A percentile compares a stretch with the other conserved stretches of the same genome.
phyloP scores from a whole-genome alignment of 2,329 filamentous ascomycete genomes.

The Aspergillus brunneoviolaceus region DNA sequence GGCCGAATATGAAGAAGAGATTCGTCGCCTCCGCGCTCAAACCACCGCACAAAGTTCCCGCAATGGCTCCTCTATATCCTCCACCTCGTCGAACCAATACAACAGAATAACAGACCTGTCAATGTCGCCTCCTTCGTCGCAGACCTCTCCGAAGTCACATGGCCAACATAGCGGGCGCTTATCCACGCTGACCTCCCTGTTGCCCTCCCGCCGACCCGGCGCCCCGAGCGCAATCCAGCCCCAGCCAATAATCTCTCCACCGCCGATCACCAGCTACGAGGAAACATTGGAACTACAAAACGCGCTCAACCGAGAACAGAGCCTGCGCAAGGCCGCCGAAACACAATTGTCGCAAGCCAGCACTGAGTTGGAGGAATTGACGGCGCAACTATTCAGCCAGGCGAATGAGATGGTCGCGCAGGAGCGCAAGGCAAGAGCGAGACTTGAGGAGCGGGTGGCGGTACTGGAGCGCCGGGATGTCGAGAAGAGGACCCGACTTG shows the following conservation, averaged over 20 bases:
- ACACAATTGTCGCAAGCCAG: slow-evolving; percentile 54
- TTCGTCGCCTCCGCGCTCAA: slow-evolving; percentile 50
- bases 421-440: slow-evolving; percentile 59
- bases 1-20: slow-evolving; percentile 64
- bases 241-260: slow-evolving; percentile 18
- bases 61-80: slow-evolving; percentile 28
- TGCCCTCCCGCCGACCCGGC: slow-evolving; percentile 40
- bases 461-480: slow-evolving; percentile 47
- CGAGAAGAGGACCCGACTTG: slow-evolving; percentile 54
- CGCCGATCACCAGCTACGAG: slow-evolving; percentile 27
- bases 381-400: slow-evolving; percentile 60
- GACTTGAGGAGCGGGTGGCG: slow-evolving; percentile 49
- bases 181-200: slow-evolving; percentile 40
- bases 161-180: slow-evolving; percentile 37
- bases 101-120: slow-evolving; percentile 28
- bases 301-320: slow-evolving; percentile 55
- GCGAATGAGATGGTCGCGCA: slow-evolving; percentile 67
- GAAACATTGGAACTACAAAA: slow-evolving; percentile 50
- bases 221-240: slow-evolving; percentile 18
- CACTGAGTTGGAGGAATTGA: slow-evolving; percentile 62
- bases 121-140: slow-evolving; percentile 39
- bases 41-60: slow-evolving; percentile 23
- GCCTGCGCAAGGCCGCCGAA: slow-evolving; percentile 58
- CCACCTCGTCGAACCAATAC: slow-evolving; percentile 29
- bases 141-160: slow-evolving; percentile 24